phyloP scores from a whole-genome alignment of 2,329 filamentous ascomycete species.

The Colletotrichum nymphaeae region DNA sequence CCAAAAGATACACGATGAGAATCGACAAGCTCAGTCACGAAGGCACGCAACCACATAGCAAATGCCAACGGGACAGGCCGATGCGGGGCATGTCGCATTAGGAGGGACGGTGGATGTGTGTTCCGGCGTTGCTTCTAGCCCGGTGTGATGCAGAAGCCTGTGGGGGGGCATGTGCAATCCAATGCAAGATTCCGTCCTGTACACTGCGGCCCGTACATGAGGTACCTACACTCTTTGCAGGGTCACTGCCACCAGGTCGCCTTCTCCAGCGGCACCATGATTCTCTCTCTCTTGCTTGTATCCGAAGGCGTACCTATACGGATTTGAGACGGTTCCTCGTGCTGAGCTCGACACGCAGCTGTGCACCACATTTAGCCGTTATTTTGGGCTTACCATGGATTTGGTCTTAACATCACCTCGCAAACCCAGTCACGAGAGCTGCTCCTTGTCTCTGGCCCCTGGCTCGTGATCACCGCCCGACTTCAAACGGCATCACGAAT shows the following conservation, averaged over 20 bases:
- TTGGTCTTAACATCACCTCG: not conserved
- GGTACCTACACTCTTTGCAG: not conserved
- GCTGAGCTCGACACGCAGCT: not conserved
- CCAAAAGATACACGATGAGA: constrained; percentile 5
- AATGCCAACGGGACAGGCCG: not conserved
- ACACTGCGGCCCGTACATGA: constrained; percentile 22
- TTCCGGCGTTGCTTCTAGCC: constrained; percentile 12
- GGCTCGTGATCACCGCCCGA: not conserved
- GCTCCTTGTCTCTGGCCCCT: not conserved
- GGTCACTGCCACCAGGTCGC: constrained; percentile 9
- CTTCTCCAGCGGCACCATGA: constrained; percentile 4
- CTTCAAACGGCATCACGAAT: not conserved
- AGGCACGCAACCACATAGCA: constrained; percentile 2
- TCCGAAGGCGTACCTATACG: not conserved
- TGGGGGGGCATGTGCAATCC: constrained; percentile 26
- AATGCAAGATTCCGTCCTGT: constrained; percentile 36
- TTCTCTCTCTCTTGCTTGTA: not conserved
- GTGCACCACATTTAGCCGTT: not conserved
- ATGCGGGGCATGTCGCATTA: constrained; percentile 17
- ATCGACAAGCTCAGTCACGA: constrained; percentile 19
- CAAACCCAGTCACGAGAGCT: not conserved
- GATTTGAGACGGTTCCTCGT: not conserved
- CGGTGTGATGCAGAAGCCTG: constrained; percentile 22
- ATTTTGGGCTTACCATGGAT: not conserved
- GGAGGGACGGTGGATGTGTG: constrained; percentile 9